These are phyloP conservation scores for Podila minutissima DNA, from an alignment of 192 early-diverging fungal species.

Conservation along the genomic window DNA sequence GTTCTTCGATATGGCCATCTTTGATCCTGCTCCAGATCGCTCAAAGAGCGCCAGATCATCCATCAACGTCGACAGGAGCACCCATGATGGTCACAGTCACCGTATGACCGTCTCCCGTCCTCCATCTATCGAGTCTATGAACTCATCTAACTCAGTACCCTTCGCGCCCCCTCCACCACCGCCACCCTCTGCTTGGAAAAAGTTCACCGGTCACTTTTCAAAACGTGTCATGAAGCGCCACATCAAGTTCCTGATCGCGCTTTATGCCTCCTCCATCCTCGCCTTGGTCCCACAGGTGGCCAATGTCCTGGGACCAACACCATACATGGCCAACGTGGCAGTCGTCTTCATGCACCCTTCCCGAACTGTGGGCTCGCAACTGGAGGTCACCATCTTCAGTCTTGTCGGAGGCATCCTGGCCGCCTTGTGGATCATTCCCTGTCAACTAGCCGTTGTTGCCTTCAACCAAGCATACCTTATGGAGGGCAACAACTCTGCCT, in stretches of 20 bases:
- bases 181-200: conserved; percentile 39
- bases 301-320: conserved; percentile 21
- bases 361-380: conserved; percentile 58
- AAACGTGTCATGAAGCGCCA: conserved; percentile 53
- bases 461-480: conserved; percentile 42
- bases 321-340: conserved; percentile 44
- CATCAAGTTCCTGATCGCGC: conserved; percentile 53
- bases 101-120: conserved; percentile 22
- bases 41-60: conserved; percentile 31
- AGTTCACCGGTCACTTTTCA: conserved; percentile 48
- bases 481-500: conserved; percentile 30
- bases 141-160: conserved; percentile 42
- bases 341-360: conserved; percentile 60
- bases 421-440: conserved; percentile 50
- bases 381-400: conserved; percentile 58
- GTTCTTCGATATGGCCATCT: conserved; percentile 49
- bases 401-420: conserved; percentile 51
- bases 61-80: conserved; percentile 13
- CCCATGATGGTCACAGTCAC: conserved; percentile 19
- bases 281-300: conserved; percentile 38
- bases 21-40: conserved; percentile 33
- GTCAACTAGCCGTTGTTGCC: conserved; percentile 27
- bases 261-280: conserved; percentile 41
- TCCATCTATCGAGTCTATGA: conserved; percentile 44
- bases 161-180: conserved; percentile 42